phyloP scores from a whole-genome alignment of 768 basidiomycete species.

The Pholiota molesta region DNA sequence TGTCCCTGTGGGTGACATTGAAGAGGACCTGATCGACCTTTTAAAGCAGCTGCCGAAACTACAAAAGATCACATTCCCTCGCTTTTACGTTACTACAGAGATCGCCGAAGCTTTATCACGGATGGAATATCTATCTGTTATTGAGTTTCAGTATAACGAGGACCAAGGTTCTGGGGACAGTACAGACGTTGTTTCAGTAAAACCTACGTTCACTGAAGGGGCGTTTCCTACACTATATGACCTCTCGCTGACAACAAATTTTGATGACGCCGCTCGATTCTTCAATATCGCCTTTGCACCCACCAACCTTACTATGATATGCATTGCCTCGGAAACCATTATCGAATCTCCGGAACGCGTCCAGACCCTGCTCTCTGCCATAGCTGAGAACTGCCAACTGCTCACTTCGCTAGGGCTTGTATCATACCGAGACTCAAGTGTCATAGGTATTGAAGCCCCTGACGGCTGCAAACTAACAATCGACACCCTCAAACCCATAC shows the following conservation, averaged over 20 bases:
- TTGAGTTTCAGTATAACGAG: slow-evolving; percentile 58
- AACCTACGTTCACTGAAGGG: slow-evolving; percentile 45
- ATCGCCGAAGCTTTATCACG: slow-evolving; percentile 50
- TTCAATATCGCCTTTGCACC: slow-evolving; percentile 49
- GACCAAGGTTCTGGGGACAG: slow-evolving; percentile 51
- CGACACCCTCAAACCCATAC: slow-evolving; percentile 37
- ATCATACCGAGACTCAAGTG: slow-evolving; percentile 28
- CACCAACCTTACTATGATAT: slow-evolving; percentile 49
- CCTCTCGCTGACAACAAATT: slow-evolving; percentile 47
- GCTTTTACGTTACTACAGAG: slow-evolving; percentile 49
- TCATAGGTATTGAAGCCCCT: slow-evolving; percentile 21
- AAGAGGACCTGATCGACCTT: slow-evolving; percentile 42
- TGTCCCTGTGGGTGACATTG: slow-evolving; percentile 42
- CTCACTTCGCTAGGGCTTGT: slow-evolving; percentile 49
- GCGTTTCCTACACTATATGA: slow-evolving; percentile 59
- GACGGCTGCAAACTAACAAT: slow-evolving; percentile 31
- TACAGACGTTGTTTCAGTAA: slow-evolving; percentile 46
- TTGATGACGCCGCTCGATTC: slow-evolving; percentile 49
- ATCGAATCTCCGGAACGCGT: slow-evolving; percentile 46
- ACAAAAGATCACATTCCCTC: slow-evolving; percentile 50
- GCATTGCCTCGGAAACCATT: slow-evolving; percentile 46
- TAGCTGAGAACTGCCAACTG: slow-evolving; percentile 50
- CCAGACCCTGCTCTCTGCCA: slow-evolving; percentile 42
- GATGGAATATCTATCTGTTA: slow-evolving; percentile 40
- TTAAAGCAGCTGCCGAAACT: slow-evolving; percentile 45